Evolutionary conservation across 495 filamentous ascomycete genomes (phyloP), one percentile per base, ranked within the genome.

Genomic region (Hypomontagnella submonticulosa): DNA sequence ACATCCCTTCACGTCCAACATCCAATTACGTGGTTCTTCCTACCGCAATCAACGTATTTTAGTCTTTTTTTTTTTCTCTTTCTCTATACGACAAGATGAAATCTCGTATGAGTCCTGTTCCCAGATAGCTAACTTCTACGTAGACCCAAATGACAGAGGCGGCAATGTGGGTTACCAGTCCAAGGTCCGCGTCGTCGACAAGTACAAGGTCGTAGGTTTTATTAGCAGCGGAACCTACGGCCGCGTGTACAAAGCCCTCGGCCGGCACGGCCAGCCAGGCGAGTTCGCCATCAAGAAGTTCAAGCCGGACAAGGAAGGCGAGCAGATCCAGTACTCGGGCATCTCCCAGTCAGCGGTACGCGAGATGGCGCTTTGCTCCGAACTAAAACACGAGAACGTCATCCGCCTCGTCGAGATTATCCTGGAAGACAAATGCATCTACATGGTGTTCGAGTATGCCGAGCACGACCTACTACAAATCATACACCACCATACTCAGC

Each of bases 241-340:
- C 20, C 88, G 94, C 3, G 95, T 99, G 10, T 99, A 98, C 85
- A 99, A 98, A 74, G 95, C 95, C 15, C 76, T 89, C 11, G 90
- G 91, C 65, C 89, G 88, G 68, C 88, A 93, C 77, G 81, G 79
- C 60, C 81, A 82, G 62, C 69, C 76, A 2, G 92, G 90, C 61
- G 93, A 96, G 71, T 97, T 96, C 75, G 94, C 94, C 53, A 98
- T 98, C 79, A 98, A 98, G 77, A 97, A 97, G 88, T 99, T 99
- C 88, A 99, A 99, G 80, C 95, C 95, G 36, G 95, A 99, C 78
- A 98, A 98, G 80, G 95, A 99, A 78, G 95, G 94, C 38, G 96
- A 98, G 75, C 82, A 88, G 59, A 84, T 96, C 48, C 90, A 96
- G 65, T 99, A 99, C 77, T 97, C 95, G 4, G 95, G 95, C 61